A percentile compares a stretch with the other conserved stretches of the same genome.
These are phyloP conservation scores for Agaricus sinodeliciosus DNA, from an alignment of 768 basidiomycete species.

Conservation along the genomic window DNA sequence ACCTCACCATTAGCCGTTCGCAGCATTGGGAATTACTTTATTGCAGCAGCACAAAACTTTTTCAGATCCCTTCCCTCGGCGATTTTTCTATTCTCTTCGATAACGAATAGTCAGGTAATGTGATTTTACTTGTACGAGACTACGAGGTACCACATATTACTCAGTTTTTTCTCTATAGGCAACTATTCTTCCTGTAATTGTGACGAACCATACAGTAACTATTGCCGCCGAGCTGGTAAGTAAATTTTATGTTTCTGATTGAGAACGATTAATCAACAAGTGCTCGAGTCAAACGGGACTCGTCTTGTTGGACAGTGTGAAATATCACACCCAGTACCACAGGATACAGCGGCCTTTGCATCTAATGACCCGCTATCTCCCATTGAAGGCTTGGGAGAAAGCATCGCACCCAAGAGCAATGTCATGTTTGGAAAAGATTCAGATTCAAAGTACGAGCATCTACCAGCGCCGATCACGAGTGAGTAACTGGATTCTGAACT, in stretches of 20 bases:
- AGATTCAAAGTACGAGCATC: slow-evolving; percentile 48
- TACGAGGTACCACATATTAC: not conserved
- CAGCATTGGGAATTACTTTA: slow-evolving; percentile 87
- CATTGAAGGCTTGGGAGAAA: slow-evolving; percentile 48
- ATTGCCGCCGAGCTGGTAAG: slow-evolving; percentile 84
- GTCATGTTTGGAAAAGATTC: slow-evolving; percentile 54
- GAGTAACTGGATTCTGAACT: slow-evolving; percentile 18
- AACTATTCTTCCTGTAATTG: slow-evolving; percentile 82
- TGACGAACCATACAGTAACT: slow-evolving; percentile 94
- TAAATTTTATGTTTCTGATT: slow-evolving; percentile 21
- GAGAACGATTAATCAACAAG: slow-evolving; percentile 34
- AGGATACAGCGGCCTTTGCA: slow-evolving; percentile 17
- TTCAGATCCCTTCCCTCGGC: slow-evolving; percentile 91
- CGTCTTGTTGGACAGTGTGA: slow-evolving; percentile 88
- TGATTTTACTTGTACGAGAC: not conserved
- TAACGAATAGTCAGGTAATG: slow-evolving; percentile 67
- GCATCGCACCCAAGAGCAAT: slow-evolving; percentile 45
- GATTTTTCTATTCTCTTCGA: slow-evolving; percentile 89
- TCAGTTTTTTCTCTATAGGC: slow-evolving; percentile 30
- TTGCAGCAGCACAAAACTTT: slow-evolving; percentile 84
- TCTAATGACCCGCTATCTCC: slow-evolving; percentile 36
- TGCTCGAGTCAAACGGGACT: slow-evolving; percentile 40
- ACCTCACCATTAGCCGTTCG: not conserved
- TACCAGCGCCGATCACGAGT: slow-evolving; percentile 62
- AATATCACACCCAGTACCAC: slow-evolving; percentile 77